Base-by-base conservation (phyloP, 345 rosid genomes). In the Populus ilicifolia region DNA sequence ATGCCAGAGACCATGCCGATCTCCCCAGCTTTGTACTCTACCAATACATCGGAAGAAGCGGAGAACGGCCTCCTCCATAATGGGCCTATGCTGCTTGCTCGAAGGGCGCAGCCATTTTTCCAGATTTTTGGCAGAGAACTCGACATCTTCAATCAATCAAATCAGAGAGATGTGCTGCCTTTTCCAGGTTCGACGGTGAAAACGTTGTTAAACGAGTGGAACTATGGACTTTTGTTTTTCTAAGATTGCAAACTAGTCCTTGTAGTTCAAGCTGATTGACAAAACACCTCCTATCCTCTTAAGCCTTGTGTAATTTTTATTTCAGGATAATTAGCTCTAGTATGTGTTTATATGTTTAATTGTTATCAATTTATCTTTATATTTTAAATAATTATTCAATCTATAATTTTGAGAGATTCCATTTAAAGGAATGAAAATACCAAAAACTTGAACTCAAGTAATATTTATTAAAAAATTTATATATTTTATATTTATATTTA, bases 111-210 rank as follows among this genome's bases (percentile, higher is more conserved):
- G 76, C 75, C 85, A 11, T 83, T 80, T 69, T 79, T 80, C 63
- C 78, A 77, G 38, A 89, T 46, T 56, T 85, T 84, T 78, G 81
- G 91, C 87, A 89, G 85, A 78, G 90, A 78, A 75, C 75, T 87
- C 78, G 87, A 90, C 95, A 93, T 91, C 82, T 72, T 79, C 79
- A 29, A 63, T 79, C 79, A 29, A 63, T 80, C 76, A 4, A 50
- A 48, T 14, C 66, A n/a, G 36, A 33, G 38, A n/a, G 18, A 12
- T 30, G 70, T 12, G 44, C 9, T 27, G 10, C 62, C 20, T 64
- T 12, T 30, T 25, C 21, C 20, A 18, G 39, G 30, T 59, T 56
- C 75, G 20, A 9, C 0, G 12, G 39, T 41, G 43, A 18, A 14
- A 6, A 64, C 12, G 77, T 9, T 10, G 70, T 9, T 46, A 72